phyloP scores from a whole-genome alignment of 2,329 filamentous ascomycete species.

The Fonsecaea erecta region DNA sequence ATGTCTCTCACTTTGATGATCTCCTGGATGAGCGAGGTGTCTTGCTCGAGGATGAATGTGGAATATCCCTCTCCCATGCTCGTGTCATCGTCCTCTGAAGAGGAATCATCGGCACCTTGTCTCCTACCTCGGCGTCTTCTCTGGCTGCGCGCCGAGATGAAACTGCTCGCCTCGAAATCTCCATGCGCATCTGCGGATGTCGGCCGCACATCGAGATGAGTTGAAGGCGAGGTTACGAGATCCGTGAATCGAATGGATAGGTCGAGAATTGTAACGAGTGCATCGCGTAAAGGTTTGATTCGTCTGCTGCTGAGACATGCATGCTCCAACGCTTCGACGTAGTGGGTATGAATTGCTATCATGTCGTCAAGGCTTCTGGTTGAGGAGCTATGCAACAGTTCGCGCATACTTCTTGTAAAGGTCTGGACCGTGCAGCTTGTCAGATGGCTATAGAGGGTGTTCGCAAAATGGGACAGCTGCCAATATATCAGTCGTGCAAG shows the following conservation, averaged over 20 bases:
- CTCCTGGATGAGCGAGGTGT: constrained; percentile 49
- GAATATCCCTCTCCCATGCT: constrained; percentile 42
- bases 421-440: constrained; percentile 72
- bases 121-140: constrained; percentile 13
- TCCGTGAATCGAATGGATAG: constrained; percentile 72
- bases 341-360: constrained; percentile 70
- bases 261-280: constrained; percentile 76
- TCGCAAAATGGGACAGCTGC: constrained; percentile 77
- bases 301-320: constrained; percentile 72
- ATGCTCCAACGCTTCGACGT: constrained; percentile 65
- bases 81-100: constrained; percentile 37
- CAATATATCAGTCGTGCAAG: constrained; percentile 59
- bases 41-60: constrained; percentile 50
- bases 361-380: constrained; percentile 79
- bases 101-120: constrained; percentile 18
- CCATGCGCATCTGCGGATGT: not conserved
- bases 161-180: constrained; percentile 30
- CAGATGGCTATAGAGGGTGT: constrained; percentile 74
- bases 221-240: constrained; percentile 41
- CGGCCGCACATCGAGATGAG: not conserved
- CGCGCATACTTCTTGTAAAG: constrained; percentile 61
- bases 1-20: constrained; percentile 64
- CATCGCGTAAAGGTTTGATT: constrained; percentile 71
- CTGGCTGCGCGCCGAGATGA: constrained; percentile 31
- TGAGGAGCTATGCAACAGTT: constrained; percentile 57